Conservation (phyloP, 179 eudicot species). For the Silene coronaria region DNA sequence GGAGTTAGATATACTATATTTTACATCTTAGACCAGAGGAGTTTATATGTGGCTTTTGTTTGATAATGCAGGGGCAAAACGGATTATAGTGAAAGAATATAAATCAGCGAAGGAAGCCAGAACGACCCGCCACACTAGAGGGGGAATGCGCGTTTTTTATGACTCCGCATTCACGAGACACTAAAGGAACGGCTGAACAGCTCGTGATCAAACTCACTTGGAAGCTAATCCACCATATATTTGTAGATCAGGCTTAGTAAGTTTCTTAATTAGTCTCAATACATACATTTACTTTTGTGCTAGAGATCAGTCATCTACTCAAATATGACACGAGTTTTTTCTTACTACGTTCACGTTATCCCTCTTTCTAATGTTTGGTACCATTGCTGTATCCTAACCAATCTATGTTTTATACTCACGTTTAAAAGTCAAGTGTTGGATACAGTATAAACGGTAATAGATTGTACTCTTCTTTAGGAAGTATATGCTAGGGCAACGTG, state of each 20-base stretch:
- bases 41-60: neutral
- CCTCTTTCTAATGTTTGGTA: neutral
- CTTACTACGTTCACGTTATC: neutral
- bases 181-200: neutral
- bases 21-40: neutral
- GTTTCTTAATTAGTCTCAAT: neutral
- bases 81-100: neutral
- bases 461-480: too few relatives aligned
- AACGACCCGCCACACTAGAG: neutral
- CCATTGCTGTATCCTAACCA: too few relatives aligned
- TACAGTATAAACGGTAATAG: too few relatives aligned
- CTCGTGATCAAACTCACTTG: neutral
- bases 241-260: neutral
- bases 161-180: neutral
- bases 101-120: neutral
- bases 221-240: neutral
- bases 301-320: neutral
- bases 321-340: neutral
- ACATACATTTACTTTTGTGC: neutral
- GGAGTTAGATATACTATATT: neutral
- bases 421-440: too few relatives aligned
- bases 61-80: neutral
- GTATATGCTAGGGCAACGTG: too few relatives aligned
- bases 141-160: neutral
- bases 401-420: neutral